Percentiles rank a stretch among this genome's conserved stretches.
Evolutionary conservation across 371 early-diverging fungal species (phyloP).

Genomic region (Cokeromyces recurvatus): DNA sequence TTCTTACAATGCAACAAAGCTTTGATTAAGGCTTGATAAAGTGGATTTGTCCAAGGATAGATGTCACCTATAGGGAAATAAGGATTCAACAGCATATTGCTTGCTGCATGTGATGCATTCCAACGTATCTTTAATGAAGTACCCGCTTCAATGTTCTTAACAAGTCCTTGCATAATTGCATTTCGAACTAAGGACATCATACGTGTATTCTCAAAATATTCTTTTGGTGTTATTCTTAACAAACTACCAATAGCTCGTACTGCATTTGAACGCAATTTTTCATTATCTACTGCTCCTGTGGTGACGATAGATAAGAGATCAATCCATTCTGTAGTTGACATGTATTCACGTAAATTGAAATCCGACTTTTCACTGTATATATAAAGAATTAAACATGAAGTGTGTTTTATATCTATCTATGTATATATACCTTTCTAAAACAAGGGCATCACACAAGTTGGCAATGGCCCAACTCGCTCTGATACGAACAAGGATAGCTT

Average conservation of each 20-base stretch:
- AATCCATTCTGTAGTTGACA: conserved; percentile 39
- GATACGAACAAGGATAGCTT: conserved; percentile 54
- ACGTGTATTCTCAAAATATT: conserved; percentile 44
- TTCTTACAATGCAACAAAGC: conserved; percentile 62
- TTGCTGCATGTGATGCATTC: conserved; percentile 79
- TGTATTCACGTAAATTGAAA: conserved; percentile 31
- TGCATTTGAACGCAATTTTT: conserved; percentile 71
- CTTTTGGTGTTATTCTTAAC: conserved; percentile 50
- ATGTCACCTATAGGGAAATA: conserved; percentile 57
- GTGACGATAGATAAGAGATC: conserved; percentile 45
- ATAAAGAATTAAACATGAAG: background rate
- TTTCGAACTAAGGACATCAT: conserved; percentile 48
- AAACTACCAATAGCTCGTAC: conserved; percentile 72
- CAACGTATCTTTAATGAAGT: conserved; percentile 71
- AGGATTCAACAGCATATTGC: conserved; percentile 57
- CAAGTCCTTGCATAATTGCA: conserved; percentile 44
- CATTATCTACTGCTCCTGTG: conserved; percentile 65
- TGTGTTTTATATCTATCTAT: background rate
- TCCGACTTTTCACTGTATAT: conserved; percentile 21
- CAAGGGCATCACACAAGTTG: conserved; percentile 67
- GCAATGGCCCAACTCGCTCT: conserved; percentile 77
- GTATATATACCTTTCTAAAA: conserved; percentile 44
- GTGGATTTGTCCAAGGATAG: conserved; percentile 48
- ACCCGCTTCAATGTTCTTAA: conserved; percentile 68
- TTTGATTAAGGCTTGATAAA: conserved; percentile 53